phyloP scores from a whole-genome alignment of 192 early-diverging fungal genomes.

The Chytriomyces confervae region DNA sequence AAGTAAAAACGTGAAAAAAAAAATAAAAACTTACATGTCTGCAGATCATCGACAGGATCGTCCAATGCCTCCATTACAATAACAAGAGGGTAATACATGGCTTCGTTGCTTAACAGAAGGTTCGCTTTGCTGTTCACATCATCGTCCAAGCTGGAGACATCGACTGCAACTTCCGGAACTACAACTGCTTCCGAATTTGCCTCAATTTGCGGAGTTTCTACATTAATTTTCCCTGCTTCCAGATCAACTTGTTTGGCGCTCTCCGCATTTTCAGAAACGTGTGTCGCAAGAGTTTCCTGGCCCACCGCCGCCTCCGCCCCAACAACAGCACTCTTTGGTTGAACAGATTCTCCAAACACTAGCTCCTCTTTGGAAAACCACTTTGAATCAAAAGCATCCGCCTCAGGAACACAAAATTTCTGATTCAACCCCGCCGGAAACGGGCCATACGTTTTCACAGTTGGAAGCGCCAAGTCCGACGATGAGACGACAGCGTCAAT shows the following conservation, averaged over 20 bases:
- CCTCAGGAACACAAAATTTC: conserved; percentile 26
- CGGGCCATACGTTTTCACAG: conserved; percentile 28
- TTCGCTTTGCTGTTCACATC: background rate
- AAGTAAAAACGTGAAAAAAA: too few species aligned
- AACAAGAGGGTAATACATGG: conserved; percentile 28
- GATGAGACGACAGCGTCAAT: too few species aligned
- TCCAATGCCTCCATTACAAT: conserved; percentile 26
- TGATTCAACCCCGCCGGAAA: conserved; percentile 24
- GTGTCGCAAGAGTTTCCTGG: background rate
- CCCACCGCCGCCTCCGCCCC: background rate
- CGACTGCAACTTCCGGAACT: background rate
- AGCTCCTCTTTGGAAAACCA: conserved; percentile 23
- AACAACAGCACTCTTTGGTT: background rate
- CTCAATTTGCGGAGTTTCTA: background rate
- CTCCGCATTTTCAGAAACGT: background rate
- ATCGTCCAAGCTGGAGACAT: background rate
- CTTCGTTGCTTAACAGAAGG: background rate
- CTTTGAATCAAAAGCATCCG: conserved; percentile 9
- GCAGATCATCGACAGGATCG: background rate
- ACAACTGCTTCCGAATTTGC: background rate
- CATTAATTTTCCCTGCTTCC: background rate
- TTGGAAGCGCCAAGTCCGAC: background rate
- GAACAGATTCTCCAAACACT: background rate
- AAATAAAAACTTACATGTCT: conserved; percentile 13
- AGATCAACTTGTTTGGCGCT: background rate